These are phyloP conservation scores for Ustilago cynodontis DNA, from an alignment of 1,284 basidiomycete species.

Conservation along the genomic window DNA sequence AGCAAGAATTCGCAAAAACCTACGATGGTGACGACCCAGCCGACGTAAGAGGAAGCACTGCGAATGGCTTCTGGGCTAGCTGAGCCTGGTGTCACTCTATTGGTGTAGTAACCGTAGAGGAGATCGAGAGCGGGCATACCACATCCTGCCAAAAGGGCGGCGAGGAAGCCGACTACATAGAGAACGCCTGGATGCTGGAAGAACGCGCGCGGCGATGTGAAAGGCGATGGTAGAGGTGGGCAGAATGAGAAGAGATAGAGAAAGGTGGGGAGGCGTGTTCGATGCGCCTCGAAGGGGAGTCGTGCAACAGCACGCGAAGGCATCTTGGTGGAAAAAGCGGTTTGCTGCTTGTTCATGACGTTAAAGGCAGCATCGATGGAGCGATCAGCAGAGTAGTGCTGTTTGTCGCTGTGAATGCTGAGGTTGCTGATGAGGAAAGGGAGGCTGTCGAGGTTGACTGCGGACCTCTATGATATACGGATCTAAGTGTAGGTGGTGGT, in stretches of 20 bases:
- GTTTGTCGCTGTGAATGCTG: neutral
- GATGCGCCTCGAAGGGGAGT: slow-evolving; percentile 41
- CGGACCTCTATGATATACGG: neutral
- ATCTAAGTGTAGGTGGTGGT: neutral
- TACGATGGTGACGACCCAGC: slow-evolving; percentile 69
- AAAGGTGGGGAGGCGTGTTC: slow-evolving; percentile 42
- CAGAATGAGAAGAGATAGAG: slow-evolving; percentile 64
- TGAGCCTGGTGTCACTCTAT: slow-evolving; percentile 48
- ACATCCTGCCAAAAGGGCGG: slow-evolving; percentile 55
- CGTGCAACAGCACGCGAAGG: slow-evolving; percentile 23
- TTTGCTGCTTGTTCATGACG: slow-evolving; percentile 4
- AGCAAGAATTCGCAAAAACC: slow-evolving; percentile 64
- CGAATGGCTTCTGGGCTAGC: slow-evolving; percentile 44
- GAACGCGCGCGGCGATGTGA: slow-evolving; percentile 45
- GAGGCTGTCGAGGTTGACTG: neutral
- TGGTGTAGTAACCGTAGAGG: slow-evolving; percentile 65
- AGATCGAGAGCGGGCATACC: slow-evolving; percentile 62
- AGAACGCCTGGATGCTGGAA: slow-evolving; percentile 57
- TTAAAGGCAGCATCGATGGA: slow-evolving; percentile 10
- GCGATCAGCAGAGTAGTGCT: slow-evolving; percentile 2
- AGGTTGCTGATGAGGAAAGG: neutral
- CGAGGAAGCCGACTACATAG: slow-evolving; percentile 55
- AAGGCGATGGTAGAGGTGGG: slow-evolving; percentile 34
- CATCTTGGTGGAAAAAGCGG: slow-evolving; percentile 5
- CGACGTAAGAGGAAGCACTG: slow-evolving; percentile 55